Base-by-base conservation (phyloP, 768 basidiomycete species). In the Fistulinella prunicolor region DNA sequence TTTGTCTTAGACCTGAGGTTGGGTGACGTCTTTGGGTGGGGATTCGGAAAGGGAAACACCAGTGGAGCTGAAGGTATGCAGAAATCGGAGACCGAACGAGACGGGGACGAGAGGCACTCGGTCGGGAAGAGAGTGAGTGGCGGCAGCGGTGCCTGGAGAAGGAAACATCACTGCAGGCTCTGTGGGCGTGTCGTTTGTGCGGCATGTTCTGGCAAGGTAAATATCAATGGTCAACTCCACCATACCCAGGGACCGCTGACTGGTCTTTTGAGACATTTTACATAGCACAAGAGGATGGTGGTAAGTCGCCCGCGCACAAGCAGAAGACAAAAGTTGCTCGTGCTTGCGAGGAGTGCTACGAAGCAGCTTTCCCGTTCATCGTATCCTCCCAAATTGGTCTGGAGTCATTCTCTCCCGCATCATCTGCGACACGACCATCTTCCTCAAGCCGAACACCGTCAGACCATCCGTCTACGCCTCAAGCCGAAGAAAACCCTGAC, bases 111-210 rank as follows among this genome's bases (percentile, higher is more conserved):
- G 34, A 47, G 44, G 6, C 20, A 19, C 13, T 56, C 38, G 38
- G 38, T 22, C 16, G 47, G 44, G 35, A 60, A 49, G 40, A 49
- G 42, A 20, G 9, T 20, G 24, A 47, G 57, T 16, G 45, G 57
- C 7, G 46, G 56, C 3, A 60, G 63, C 4, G 30, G 30, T 19
- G 66, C 64, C 23, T 66, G 65, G 60, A 74, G 89, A 55, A 70
- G 91, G 55, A 73, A 90, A 49, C 91, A 94, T 62, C 91, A 94
- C 61, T 94, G 91, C 63, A 70, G 92, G 50, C 70, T 94, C 5
- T 94, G 91, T 64, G 91, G 91, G 0, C 67, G 84, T 39, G 89
- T 93, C 59, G 85, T 95, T 8, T 95, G 94, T 66, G 82, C 82
- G n/a, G 66, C 67, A 5, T 96, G 94, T 67, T 94, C 91, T 9